phyloP scores from a whole-genome alignment of 345 rosid genomes.

The Pugionium dolabratum region DNA sequence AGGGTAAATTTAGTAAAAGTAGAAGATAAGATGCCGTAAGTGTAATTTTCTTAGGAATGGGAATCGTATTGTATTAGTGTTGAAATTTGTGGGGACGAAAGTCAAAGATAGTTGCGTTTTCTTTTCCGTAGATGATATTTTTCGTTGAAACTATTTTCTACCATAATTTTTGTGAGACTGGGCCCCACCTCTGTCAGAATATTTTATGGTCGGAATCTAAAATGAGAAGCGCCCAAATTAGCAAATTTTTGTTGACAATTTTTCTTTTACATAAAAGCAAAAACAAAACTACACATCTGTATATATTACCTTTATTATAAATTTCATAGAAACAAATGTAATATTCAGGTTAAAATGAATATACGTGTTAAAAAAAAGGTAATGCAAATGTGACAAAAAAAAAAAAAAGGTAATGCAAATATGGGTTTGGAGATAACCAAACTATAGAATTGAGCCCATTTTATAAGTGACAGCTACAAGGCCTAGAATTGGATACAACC shows the following conservation, averaged over 20 bases:
- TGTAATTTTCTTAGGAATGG: constrained; percentile 33
- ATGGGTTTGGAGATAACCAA: not conserved
- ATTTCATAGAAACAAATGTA: too few relatives aligned
- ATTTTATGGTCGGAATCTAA: constrained; percentile 17
- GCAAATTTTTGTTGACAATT: not conserved
- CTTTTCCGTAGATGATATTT: constrained; percentile 7
- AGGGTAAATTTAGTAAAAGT: not conserved
- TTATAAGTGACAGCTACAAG: not conserved
- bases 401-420: not conserved
- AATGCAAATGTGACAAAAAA: too few relatives aligned
- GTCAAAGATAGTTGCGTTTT: constrained; percentile 23
- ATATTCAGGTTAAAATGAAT: too few relatives aligned
- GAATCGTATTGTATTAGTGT: constrained; percentile 16
- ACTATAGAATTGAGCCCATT: constrained; percentile 15
- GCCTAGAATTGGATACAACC: not conserved
- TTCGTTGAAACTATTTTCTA: constrained; percentile 19
- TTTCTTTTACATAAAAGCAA: not conserved
- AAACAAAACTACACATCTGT: not conserved
- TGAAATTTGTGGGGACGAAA: constrained; percentile 9
- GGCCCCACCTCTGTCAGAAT: constrained; percentile 27
- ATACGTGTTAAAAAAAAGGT: not conserved
- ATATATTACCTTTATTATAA: too few relatives aligned
- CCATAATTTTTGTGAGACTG: constrained; percentile 13
- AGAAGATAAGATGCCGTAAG: constrained; percentile 10
- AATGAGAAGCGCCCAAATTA: not conserved